phyloP scores from a whole-genome alignment of 2,329 filamentous ascomycete genomes.

The Fonsecaea pedrosoi region DNA sequence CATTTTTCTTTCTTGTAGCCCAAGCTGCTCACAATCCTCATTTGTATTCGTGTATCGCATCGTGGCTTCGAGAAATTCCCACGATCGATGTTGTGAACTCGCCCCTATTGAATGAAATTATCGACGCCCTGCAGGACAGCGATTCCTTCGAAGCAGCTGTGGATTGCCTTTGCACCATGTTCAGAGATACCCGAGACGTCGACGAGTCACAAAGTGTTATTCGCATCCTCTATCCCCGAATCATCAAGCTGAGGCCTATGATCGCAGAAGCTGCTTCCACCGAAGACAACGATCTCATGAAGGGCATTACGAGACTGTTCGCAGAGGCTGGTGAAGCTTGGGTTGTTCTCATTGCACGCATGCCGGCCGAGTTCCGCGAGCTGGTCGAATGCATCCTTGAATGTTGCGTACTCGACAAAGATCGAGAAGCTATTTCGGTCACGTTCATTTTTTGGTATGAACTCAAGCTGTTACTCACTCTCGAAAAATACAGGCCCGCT shows the following conservation, averaged over 20 bases:
- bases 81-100: conserved; percentile 83
- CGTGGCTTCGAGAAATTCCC: conserved; percentile 93
- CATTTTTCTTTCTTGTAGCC: conserved; percentile 55
- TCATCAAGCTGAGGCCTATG: conserved; percentile 77
- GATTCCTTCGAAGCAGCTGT: conserved; percentile 84
- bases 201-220: conserved; percentile 87
- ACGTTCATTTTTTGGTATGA: conserved; percentile 99
- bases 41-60: conserved; percentile 92
- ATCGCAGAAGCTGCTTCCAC: conserved; percentile 76
- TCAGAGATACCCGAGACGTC: conserved; percentile 89
- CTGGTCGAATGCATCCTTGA: conserved; percentile 92
- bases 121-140: conserved; percentile 77
- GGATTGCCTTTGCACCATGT: conserved; percentile 90
- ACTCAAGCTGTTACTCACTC: conserved; percentile 90
- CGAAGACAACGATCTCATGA: conserved; percentile 85
- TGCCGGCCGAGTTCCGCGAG: conserved; percentile 79
- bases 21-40: conserved; percentile 84
- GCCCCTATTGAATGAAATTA: conserved; percentile 79
- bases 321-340: conserved; percentile 92
- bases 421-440: conserved; percentile 87
- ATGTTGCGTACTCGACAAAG: conserved; percentile 83
- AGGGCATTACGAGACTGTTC: conserved; percentile 87
- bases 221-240: conserved; percentile 77
- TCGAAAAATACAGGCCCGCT: conserved; percentile 87
- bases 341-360: conserved; percentile 87